Evolutionary conservation across 2,329 filamentous ascomycete genomes (phyloP).

Genomic region (Aspergillus aculeatus): DNA sequence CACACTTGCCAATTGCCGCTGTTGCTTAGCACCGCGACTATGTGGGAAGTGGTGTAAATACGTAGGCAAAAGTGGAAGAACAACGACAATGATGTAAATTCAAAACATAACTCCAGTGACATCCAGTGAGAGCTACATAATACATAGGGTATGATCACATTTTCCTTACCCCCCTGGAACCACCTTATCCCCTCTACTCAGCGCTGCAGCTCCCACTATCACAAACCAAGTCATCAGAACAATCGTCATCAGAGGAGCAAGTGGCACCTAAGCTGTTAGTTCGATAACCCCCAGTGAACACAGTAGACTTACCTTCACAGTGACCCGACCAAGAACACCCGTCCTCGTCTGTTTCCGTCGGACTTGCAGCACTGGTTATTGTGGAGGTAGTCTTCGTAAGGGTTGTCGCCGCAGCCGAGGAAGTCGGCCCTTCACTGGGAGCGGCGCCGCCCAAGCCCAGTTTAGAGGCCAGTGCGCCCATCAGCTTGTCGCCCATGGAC

Average conservation of each 20-base stretch:
- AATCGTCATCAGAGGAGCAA: conserved; percentile 16
- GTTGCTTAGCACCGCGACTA: too few species aligned
- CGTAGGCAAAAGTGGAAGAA: too few species aligned
- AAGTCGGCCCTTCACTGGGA: not conserved
- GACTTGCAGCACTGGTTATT: not conserved
- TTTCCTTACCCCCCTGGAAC: too few species aligned
- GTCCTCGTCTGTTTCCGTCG: not conserved
- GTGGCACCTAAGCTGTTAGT: conserved; percentile 16
- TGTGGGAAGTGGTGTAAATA: too few species aligned
- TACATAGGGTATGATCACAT: too few species aligned
- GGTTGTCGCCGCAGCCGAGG: not conserved
- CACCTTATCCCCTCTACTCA: not conserved
- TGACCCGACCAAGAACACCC: conserved; percentile 22
- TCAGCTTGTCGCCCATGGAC: conserved; percentile 28
- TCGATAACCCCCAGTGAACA: conserved; percentile 10
- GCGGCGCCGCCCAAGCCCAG: conserved; percentile 12
- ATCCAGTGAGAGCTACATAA: too few species aligned
- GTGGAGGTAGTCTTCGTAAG: not conserved
- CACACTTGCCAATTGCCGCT: too few species aligned
- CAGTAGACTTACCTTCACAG: conserved; percentile 21
- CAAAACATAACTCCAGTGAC: too few species aligned
- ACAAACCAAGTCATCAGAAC: conserved; percentile 15
- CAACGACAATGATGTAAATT: too few species aligned
- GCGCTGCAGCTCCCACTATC: conserved; percentile 7
- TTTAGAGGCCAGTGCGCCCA: conserved; percentile 23